These are phyloP conservation scores for Debaryomyces maramus DNA, from an alignment of 805 yeast genomes.

Conservation along the genomic window DNA sequence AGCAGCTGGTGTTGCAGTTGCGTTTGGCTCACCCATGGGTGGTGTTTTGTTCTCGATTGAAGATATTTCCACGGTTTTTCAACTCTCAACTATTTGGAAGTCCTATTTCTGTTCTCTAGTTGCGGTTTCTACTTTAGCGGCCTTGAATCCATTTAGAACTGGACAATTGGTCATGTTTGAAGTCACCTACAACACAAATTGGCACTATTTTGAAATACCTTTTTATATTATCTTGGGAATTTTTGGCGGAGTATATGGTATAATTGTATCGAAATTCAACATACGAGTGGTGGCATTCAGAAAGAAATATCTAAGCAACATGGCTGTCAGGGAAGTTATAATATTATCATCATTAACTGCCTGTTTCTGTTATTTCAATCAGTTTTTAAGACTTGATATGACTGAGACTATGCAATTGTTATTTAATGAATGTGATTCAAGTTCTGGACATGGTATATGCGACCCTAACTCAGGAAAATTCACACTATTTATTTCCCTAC, in stretches of 20 bases:
- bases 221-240: conserved; percentile 75
- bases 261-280: conserved; percentile 71
- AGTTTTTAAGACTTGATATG: conserved; percentile 84
- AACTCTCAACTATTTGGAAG: conserved; percentile 81
- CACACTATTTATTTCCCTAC: conserved; percentile 50
- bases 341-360: conserved; percentile 69
- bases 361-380: conserved; percentile 76
- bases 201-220: conserved; percentile 87
- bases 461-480: conserved; percentile 27
- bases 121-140: conserved; percentile 78
- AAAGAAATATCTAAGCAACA: conserved; percentile 58
- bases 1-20: conserved; percentile 98
- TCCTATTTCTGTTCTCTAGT: conserved; percentile 87
- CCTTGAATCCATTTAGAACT: conserved; percentile 87
- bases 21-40: conserved; percentile 95
- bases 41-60: conserved; percentile 94
- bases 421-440: conserved; percentile 75
- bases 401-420: conserved; percentile 90
- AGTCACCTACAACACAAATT: conserved; percentile 80
- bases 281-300: conserved; percentile 76
- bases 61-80: conserved; percentile 77
- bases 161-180: conserved; percentile 94
- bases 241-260: conserved; percentile 92
- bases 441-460: conserved; percentile 44
- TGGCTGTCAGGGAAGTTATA: conserved; percentile 71